Evolutionary conservation across 2,329 filamentous ascomycete species (phyloP).

Genomic region (Orbilia oligospora): DNA sequence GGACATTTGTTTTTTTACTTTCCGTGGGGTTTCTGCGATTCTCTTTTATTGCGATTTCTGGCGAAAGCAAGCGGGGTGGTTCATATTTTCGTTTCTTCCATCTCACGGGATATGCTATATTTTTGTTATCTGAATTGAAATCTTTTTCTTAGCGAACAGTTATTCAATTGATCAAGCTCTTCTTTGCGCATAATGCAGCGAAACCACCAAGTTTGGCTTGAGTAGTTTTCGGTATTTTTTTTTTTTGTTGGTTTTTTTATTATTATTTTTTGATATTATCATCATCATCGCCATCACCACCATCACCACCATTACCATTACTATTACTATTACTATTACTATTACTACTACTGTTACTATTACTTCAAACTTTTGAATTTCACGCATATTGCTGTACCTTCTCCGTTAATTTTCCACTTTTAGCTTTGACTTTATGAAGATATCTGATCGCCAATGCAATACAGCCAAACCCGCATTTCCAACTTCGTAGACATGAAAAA

Average conservation of each 20-base stretch:
- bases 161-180: slow-evolving; percentile 23
- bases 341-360: not conserved
- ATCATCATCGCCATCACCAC: no score
- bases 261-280: no score
- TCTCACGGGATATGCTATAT: slow-evolving; percentile 27
- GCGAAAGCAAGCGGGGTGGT: slow-evolving; percentile 56
- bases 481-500: not conserved
- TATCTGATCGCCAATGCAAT: not conserved
- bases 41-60: slow-evolving; percentile 22
- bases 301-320: slow-evolving; percentile 11
- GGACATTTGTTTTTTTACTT: slow-evolving; percentile 27
- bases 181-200: slow-evolving; percentile 2
- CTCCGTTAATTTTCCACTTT: no score
- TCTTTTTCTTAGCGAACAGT: slow-evolving; percentile 31
- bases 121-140: slow-evolving; percentile 39
- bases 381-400: no score
- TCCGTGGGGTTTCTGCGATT: slow-evolving; percentile 23
- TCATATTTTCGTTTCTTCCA: slow-evolving; percentile 27
- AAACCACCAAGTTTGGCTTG: not conserved
- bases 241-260: no score
- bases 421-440: no score
- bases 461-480: not conserved
- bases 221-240: slow-evolving; percentile 17
- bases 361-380: no score
- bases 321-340: slow-evolving; percentile 20